These are phyloP conservation scores for Tubosaeta sp. DNA, from an alignment of 768 basidiomycete genomes.

Conservation along the genomic window DNA sequence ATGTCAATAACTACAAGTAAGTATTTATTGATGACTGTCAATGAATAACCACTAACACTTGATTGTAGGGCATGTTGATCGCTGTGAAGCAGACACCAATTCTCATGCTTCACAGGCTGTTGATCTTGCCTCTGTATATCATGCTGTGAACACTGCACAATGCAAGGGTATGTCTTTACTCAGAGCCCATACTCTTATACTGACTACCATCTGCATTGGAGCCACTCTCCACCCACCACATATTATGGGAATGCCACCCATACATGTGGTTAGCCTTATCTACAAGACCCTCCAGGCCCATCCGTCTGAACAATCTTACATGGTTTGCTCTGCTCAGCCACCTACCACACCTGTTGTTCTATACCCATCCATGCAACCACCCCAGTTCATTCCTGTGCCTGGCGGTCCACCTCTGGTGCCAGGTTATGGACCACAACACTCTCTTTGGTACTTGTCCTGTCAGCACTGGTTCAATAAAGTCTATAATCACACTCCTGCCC, in stretches of 20 bases:
- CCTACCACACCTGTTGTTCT: neutral
- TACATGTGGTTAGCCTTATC: neutral
- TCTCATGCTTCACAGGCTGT: neutral
- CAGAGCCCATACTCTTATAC: too few species aligned
- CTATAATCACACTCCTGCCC: neutral
- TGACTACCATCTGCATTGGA: neutral
- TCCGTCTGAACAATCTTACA: neutral
- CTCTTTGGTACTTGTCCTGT: neutral
- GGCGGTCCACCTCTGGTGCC: neutral
- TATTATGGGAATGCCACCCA: neutral
- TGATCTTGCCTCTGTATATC: neutral
- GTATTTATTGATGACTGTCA: too few species aligned
- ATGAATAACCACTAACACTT: too few species aligned
- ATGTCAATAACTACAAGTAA: too few species aligned
- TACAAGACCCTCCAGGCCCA: too few species aligned
- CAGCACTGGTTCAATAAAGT: neutral
- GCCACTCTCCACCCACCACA: neutral
- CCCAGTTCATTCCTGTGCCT: neutral
- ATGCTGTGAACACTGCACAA: neutral
- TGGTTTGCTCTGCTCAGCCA: neutral
- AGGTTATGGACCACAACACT: neutral
- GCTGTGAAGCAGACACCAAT: too few species aligned
- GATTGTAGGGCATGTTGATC: too few species aligned
- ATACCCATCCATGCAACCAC: neutral
- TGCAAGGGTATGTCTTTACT: neutral